These are phyloP conservation scores for Asterella californica DNA, from an alignment of 225 moss, liverwort and hornwort species.

Conservation along the genomic window DNA sequence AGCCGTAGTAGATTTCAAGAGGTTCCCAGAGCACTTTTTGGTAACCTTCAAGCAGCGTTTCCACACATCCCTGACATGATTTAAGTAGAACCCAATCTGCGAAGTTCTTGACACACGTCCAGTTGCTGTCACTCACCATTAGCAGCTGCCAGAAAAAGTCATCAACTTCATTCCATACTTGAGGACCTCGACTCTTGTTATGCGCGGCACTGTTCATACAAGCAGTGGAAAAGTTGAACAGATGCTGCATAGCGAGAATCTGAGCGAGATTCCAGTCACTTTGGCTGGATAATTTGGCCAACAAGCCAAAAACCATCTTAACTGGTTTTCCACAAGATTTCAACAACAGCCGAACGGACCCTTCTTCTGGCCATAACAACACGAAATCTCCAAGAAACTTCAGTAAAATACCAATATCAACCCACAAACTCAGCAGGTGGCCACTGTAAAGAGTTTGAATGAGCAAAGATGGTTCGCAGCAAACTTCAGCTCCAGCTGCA, in stretches of 20 bases:
- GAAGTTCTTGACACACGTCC: constrained; percentile 76
- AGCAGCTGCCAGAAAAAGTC: constrained; percentile 61
- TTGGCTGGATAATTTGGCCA: constrained; percentile 43
- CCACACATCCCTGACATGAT: constrained; percentile 61
- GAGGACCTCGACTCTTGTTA: background rate
- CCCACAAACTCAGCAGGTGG: constrained; percentile 40
- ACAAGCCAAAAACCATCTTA: constrained; percentile 41
- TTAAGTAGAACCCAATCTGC: constrained; percentile 53
- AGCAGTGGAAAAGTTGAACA: constrained; percentile 47
- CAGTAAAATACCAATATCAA: constrained; percentile 40
- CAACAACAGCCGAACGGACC: constrained; percentile 27
- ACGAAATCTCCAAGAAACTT: constrained; percentile 31
- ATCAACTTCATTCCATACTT: constrained; percentile 43
- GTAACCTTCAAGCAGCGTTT: constrained; percentile 29
- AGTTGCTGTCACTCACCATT: constrained; percentile 51
- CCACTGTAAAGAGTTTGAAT: constrained; percentile 27
- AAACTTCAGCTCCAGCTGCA: background rate
- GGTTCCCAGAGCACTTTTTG: constrained; percentile 47
- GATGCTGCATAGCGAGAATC: constrained; percentile 58
- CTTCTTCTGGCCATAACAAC: constrained; percentile 39
- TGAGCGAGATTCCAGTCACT: constrained; percentile 59
- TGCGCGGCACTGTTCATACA: constrained; percentile 48
- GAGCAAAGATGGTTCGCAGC: constrained; percentile 22
- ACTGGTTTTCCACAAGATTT: constrained; percentile 48
- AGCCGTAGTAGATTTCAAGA: constrained; percentile 35